A percentile compares a stretch with the other conserved stretches of the same genome.
phyloP scores from a whole-genome alignment of 1,284 basidiomycete genomes.

The Pseudozyma thailandica region DNA sequence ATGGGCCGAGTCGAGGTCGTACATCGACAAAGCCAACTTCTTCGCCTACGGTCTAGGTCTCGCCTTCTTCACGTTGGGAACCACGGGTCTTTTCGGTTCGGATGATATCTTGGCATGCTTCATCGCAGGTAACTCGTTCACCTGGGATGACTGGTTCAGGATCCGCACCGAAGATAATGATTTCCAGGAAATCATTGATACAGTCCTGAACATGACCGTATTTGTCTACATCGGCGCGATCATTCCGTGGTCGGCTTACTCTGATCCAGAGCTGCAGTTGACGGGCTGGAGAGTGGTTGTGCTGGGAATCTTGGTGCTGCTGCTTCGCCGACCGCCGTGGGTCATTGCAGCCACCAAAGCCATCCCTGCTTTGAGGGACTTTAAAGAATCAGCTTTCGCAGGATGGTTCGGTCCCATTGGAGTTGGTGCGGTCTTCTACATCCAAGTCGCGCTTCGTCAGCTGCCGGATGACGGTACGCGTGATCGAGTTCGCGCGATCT shows the following conservation, averaged over 20 bases:
- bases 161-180: slow-evolving; percentile 71
- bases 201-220: slow-evolving; percentile 70
- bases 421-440: slow-evolving; percentile 71
- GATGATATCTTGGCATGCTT: slow-evolving; percentile 70
- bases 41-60: slow-evolving; percentile 69
- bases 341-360: slow-evolving; percentile 54
- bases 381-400: slow-evolving; percentile 60
- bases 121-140: slow-evolving; percentile 68
- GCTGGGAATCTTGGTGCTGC: slow-evolving; percentile 56
- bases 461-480: slow-evolving; percentile 70
- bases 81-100: slow-evolving; percentile 69
- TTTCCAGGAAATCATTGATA: slow-evolving; percentile 73
- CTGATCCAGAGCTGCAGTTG: slow-evolving; percentile 46
- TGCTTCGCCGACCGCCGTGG: slow-evolving; percentile 63
- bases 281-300: slow-evolving; percentile 63
- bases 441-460: slow-evolving; percentile 70
- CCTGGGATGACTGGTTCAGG: slow-evolving; percentile 70
- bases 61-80: slow-evolving; percentile 69
- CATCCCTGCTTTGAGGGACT: slow-evolving; percentile 59
- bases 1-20: slow-evolving; percentile 64
- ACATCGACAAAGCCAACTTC: slow-evolving; percentile 69
- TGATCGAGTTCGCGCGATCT: slow-evolving; percentile 67
- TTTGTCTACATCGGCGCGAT: slow-evolving; percentile 70
- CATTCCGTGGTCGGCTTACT: slow-evolving; percentile 63
- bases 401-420: slow-evolving; percentile 68